Evolutionary conservation across 176 grass and related monocot genomes (phyloP).

Genomic region (Oryza coarctata): DNA sequence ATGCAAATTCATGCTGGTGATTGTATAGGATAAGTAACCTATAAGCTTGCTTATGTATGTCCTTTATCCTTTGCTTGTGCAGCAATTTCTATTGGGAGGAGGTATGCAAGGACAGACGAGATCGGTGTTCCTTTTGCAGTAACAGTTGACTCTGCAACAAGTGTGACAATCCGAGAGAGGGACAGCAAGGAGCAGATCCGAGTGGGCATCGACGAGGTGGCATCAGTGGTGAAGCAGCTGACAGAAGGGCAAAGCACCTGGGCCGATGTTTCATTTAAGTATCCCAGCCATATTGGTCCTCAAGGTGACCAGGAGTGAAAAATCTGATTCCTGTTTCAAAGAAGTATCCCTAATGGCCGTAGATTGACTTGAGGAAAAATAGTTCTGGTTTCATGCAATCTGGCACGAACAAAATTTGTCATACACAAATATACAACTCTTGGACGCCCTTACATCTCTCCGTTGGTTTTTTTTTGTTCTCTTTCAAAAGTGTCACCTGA

Average conservation of each 20-base stretch:
- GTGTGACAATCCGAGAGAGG: slow-evolving; percentile 58
- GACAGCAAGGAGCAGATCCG: slow-evolving; percentile 76
- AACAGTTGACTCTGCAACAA: slow-evolving; percentile 57
- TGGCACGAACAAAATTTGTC: neutral
- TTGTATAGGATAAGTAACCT: neutral
- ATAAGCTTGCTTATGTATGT: neutral
- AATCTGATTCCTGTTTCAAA: neutral
- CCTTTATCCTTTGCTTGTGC: slow-evolving; percentile 2
- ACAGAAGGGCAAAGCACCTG: slow-evolving; percentile 71
- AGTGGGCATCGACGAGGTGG: slow-evolving; percentile 49
- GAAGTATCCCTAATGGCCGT: neutral
- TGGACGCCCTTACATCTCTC: neutral
- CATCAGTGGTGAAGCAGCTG: slow-evolving; percentile 58
- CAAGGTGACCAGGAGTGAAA: slow-evolving; percentile 59
- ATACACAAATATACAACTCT: neutral
- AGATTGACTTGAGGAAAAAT: neutral
- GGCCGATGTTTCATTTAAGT: slow-evolving; percentile 47
- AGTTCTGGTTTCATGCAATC: neutral
- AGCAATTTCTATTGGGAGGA: slow-evolving; percentile 72
- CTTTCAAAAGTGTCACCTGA: neutral
- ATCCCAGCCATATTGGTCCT: slow-evolving; percentile 41
- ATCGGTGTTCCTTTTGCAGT: slow-evolving; percentile 70
- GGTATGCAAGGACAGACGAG: slow-evolving; percentile 77
- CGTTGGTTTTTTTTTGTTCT: neutral
- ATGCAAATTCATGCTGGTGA: neutral